Evolutionary conservation across 768 basidiomycete genomes (phyloP).

Genomic region (Trametes cingulata): DNA sequence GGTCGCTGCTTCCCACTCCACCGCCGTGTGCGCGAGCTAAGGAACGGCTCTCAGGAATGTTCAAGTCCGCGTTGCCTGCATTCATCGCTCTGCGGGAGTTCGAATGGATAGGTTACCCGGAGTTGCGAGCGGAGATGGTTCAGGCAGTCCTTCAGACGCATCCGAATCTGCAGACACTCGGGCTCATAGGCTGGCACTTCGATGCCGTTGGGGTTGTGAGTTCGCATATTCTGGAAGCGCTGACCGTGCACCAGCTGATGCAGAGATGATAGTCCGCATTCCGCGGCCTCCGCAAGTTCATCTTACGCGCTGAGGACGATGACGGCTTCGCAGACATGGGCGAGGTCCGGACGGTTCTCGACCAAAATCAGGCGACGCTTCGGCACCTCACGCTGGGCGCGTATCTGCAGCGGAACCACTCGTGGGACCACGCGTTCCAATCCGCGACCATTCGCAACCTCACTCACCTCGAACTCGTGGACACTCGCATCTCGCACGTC

Average conservation of each 20-base stretch:
- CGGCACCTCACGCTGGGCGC: slow-evolving; percentile 67
- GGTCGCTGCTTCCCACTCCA: slow-evolving; percentile 24
- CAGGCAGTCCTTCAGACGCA: slow-evolving; percentile 56
- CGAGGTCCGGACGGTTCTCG: slow-evolving; percentile 63
- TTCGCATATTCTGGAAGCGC: neutral
- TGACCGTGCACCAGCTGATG: neutral
- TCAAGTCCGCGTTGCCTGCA: slow-evolving; percentile 61
- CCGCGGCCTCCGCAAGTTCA: slow-evolving; percentile 60
- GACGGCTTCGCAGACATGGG: slow-evolving; percentile 72
- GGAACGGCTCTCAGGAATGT: slow-evolving; percentile 44
- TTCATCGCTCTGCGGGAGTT: slow-evolving; percentile 63
- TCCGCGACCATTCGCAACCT: slow-evolving; percentile 63
- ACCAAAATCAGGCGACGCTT: slow-evolving; percentile 57
- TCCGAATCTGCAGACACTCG: slow-evolving; percentile 53
- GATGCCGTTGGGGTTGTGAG: slow-evolving; percentile 60
- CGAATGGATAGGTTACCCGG: slow-evolving; percentile 79
- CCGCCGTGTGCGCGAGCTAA: neutral
- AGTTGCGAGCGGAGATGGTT: slow-evolving; percentile 67
- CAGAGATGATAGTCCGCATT: slow-evolving; percentile 46
- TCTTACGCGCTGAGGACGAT: slow-evolving; percentile 68
- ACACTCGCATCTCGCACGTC: slow-evolving; percentile 64
- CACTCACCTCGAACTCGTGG: slow-evolving; percentile 69
- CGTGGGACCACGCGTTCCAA: slow-evolving; percentile 68
- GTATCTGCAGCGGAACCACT: slow-evolving; percentile 63
- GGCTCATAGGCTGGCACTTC: slow-evolving; percentile 74